Conservation (phyloP, 306 rosid genomes). For the Trifolium repens region DNA sequence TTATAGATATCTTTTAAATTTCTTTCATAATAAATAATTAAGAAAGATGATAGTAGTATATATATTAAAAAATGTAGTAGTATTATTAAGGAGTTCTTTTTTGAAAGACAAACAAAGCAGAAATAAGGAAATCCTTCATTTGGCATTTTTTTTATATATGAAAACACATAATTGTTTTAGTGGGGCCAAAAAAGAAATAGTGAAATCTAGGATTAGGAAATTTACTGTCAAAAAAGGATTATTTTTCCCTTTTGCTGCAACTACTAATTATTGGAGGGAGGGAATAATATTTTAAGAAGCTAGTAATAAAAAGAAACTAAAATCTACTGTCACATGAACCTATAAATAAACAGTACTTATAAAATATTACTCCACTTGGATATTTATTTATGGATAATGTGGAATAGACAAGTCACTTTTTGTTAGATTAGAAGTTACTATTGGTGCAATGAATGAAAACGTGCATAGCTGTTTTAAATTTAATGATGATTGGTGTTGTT, state of each 20-base stretch:
- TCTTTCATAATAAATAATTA: too few species aligned
- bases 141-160: too few species aligned
- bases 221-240: too few species aligned
- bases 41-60: too few species aligned
- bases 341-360: neutral
- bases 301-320: neutral
- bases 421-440: constrained; percentile 1
- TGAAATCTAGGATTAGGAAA: neutral
- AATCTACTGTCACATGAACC: neutral
- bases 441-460: constrained; percentile 16
- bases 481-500: constrained; percentile 15
- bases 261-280: neutral
- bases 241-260: neutral
- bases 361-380: neutral
- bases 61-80: too few species aligned
- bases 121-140: too few species aligned
- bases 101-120: too few species aligned
- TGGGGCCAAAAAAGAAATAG: neutral
- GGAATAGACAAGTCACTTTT: constrained; percentile 29
- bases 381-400: neutral
- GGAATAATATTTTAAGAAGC: neutral
- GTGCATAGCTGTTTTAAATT: constrained; percentile 15
- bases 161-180: too few species aligned
- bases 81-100: too few species aligned
- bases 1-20: too few species aligned